These are phyloP conservation scores for Suhomyces panamericanus DNA, from an alignment of 1,139 yeast genomes.

Conservation along the genomic window DNA sequence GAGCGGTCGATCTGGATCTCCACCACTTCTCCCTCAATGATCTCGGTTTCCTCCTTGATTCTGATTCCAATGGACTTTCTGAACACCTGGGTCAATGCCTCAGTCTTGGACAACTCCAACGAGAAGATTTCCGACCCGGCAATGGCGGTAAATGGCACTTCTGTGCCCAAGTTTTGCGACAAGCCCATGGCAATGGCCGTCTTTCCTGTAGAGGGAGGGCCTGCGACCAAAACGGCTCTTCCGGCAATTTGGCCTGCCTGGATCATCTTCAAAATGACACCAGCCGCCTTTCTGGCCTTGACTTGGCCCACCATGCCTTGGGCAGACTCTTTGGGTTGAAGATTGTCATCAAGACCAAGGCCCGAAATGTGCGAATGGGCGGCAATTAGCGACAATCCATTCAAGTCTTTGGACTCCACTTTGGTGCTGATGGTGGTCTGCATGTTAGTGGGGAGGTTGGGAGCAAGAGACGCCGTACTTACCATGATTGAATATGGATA, in stretches of 20 bases:
- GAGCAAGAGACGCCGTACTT: conserved; percentile 6
- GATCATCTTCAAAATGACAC: conserved; percentile 88
- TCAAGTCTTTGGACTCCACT: conserved; percentile 44
- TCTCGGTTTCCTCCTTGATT: conserved; percentile 95
- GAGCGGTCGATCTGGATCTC: conserved; percentile 97
- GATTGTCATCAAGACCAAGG: conserved; percentile 85
- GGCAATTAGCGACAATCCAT: conserved; percentile 75
- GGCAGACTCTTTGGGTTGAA: conserved; percentile 74
- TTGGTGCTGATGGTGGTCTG: conserved; percentile 36
- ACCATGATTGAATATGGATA: conserved; percentile 11
- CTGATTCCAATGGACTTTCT: conserved; percentile 93
- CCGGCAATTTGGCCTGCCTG: conserved; percentile 96
- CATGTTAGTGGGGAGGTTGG: conserved; percentile 12
- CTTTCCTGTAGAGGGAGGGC: conserved; percentile 98
- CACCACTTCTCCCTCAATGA: conserved; percentile 98
- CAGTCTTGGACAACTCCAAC: conserved; percentile 89
- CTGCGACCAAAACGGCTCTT: conserved; percentile 91
- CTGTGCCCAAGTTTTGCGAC: conserved; percentile 82
- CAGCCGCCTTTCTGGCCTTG: conserved; percentile 95
- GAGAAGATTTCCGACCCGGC: conserved; percentile 94
- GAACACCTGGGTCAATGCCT: conserved; percentile 93
- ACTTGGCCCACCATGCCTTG: conserved; percentile 99
- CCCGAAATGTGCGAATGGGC: conserved; percentile 98
- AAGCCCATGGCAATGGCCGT: conserved; percentile 99
- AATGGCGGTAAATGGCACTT: conserved; percentile 94